Evolutionary conservation across 805 yeast genomes (phyloP).

Genomic region (Priceomyces melissophilus): DNA sequence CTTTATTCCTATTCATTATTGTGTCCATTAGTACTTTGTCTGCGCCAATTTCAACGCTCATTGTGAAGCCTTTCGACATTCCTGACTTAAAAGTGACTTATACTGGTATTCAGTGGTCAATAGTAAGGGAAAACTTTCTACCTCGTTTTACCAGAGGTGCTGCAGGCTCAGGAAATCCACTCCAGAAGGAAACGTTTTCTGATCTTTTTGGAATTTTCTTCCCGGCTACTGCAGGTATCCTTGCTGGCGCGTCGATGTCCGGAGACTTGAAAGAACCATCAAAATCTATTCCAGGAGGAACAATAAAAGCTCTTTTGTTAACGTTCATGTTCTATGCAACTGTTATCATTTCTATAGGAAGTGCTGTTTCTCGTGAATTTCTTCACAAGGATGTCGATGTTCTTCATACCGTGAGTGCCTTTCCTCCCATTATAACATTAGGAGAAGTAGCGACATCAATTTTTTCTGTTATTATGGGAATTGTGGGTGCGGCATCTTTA

Average conservation of each 20-base stretch:
- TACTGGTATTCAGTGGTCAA: conserved; percentile 71
- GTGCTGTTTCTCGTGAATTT: conserved; percentile 74
- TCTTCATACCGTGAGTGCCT: conserved; percentile 74
- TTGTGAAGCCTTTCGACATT: conserved; percentile 55
- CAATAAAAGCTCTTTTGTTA: conserved; percentile 73
- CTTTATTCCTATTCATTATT: conserved; percentile 65
- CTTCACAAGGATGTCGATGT: conserved; percentile 79
- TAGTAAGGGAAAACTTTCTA: conserved; percentile 60
- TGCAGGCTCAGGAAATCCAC: conserved; percentile 73
- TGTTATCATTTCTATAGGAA: conserved; percentile 81
- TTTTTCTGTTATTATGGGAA: conserved; percentile 91
- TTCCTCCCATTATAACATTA: conserved; percentile 62
- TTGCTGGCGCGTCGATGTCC: conserved; percentile 99
- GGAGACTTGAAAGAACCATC: conserved; percentile 89
- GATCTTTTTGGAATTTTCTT: conserved; percentile 92
- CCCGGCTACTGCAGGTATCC: conserved; percentile 97
- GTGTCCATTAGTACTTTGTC: conserved; percentile 71
- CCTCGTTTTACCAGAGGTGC: conserved; percentile 88
- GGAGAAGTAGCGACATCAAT: conserved; percentile 94
- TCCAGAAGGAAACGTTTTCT: conserved; percentile 64
- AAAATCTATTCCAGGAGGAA: conserved; percentile 88
- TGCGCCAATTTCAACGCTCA: conserved; percentile 72
- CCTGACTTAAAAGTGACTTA: conserved; percentile 41
- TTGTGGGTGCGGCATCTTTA: conserved; percentile 91
- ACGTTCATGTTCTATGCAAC: conserved; percentile 74